Conservation (phyloP, 768 basidiomycete genomes). For the Boletellus sp. region DNA sequence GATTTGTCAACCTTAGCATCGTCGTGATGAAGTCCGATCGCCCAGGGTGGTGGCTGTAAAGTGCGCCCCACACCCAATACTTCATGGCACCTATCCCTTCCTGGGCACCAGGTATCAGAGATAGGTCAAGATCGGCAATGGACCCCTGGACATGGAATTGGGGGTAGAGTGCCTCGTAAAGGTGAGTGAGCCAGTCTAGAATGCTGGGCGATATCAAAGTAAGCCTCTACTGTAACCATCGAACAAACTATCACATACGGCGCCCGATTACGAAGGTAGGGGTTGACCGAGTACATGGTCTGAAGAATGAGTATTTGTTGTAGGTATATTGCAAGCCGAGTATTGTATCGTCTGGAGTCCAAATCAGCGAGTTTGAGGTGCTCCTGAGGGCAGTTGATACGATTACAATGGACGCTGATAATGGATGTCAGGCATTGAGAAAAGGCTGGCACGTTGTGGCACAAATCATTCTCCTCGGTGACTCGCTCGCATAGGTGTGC, state of each 20-base stretch:
- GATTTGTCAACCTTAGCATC: constrained; percentile 34
- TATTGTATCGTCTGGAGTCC: constrained; percentile 36
- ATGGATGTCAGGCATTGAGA: constrained; percentile 39
- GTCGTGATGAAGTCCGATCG: constrained; percentile 30
- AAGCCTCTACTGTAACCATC: neutral
- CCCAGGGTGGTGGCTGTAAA: constrained; percentile 35
- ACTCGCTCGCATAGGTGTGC: constrained; percentile 29
- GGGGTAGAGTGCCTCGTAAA: constrained; percentile 52
- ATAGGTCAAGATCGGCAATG: constrained; percentile 31
- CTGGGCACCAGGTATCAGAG: constrained; percentile 38
- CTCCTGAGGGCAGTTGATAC: constrained; percentile 32
- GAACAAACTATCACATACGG: constrained; percentile 3
- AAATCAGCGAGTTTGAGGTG: constrained; percentile 31
- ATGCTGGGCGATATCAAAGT: neutral
- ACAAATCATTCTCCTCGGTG: constrained; percentile 31
- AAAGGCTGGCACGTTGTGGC: constrained; percentile 30
- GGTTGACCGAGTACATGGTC: constrained; percentile 19
- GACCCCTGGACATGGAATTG: constrained; percentile 45
- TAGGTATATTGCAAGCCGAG: constrained; percentile 42
- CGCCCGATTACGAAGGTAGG: neutral
- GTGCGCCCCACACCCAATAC: constrained; percentile 43
- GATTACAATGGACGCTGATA: constrained; percentile 32
- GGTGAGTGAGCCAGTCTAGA: constrained; percentile 34
- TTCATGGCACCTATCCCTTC: constrained; percentile 37
- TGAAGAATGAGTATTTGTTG: constrained; percentile 49